Conservation (phyloP, 495 filamentous ascomycete species). For the Physcia stellaris region DNA sequence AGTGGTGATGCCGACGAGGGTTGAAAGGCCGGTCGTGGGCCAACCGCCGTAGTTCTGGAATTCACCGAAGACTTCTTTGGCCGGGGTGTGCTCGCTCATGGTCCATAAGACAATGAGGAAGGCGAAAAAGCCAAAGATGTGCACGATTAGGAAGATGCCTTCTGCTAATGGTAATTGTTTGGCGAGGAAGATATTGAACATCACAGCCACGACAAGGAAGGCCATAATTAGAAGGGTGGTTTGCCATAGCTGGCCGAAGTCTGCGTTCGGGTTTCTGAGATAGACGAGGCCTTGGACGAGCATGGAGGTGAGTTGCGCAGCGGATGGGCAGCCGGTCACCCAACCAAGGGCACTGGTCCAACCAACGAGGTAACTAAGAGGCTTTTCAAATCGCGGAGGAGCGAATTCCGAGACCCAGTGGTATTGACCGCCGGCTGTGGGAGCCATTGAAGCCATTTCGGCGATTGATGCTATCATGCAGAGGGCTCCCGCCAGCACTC, state of each 20-base stretch:
- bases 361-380: slow-evolving; percentile 39
- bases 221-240: slow-evolving; percentile 35
- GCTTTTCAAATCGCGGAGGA: slow-evolving; percentile 33
- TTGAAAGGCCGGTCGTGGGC: slow-evolving; percentile 36
- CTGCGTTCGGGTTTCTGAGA: slow-evolving; percentile 26
- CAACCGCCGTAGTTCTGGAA: slow-evolving; percentile 41
- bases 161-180: slow-evolving; percentile 40
- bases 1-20: slow-evolving; percentile 39
- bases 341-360: slow-evolving; percentile 47
- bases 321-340: slow-evolving; percentile 39
- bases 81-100: slow-evolving; percentile 29
- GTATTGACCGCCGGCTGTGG: slow-evolving; percentile 9
- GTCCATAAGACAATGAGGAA: slow-evolving; percentile 44
- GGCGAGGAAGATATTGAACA: slow-evolving; percentile 42
- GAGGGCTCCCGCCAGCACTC: slow-evolving; percentile 31
- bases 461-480: slow-evolving; percentile 36
- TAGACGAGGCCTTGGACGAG: slow-evolving; percentile 45
- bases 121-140: slow-evolving; percentile 46
- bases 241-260: slow-evolving; percentile 39
- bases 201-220: slow-evolving; percentile 30
- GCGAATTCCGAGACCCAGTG: slow-evolving; percentile 35
- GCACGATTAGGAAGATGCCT: slow-evolving; percentile 41
- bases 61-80: slow-evolving; percentile 36
- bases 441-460: slow-evolving; percentile 38
- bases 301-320: slow-evolving; percentile 37